phyloP scores from a whole-genome alignment of 768 basidiomycete species.

The Multifurca ochricompacta region DNA sequence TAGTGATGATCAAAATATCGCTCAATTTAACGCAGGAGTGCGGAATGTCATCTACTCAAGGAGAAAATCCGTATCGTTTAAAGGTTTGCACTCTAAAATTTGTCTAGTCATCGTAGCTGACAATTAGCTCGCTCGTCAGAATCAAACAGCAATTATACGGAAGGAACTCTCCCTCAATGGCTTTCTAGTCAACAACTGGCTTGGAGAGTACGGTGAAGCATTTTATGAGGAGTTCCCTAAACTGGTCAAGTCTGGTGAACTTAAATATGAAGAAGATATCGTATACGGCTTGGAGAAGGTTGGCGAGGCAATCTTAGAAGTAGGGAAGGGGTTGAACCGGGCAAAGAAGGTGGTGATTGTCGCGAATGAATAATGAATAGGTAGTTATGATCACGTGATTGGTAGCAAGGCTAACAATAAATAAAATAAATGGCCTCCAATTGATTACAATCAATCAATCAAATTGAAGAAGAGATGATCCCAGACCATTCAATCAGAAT shows the following conservation, averaged over 20 bases:
- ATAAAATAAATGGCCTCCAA: not conserved
- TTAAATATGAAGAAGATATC: slow-evolving; percentile 27
- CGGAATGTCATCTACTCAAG: slow-evolving; percentile 27
- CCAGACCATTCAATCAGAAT: slow-evolving; percentile 77
- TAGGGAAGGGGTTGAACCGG: slow-evolving; percentile 25
- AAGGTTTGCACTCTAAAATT: slow-evolving; percentile 9
- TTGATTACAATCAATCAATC: not conserved
- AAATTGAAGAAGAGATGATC: slow-evolving; percentile 23
- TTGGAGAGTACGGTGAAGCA: slow-evolving; percentile 23
- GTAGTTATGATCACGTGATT: no score
- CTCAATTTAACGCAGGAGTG: slow-evolving; percentile 24
- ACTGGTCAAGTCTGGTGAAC: slow-evolving; percentile 25
- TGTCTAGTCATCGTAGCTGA: not conserved
- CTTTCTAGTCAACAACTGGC: slow-evolving; percentile 26
- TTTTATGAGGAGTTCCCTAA: slow-evolving; percentile 28
- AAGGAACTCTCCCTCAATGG: slow-evolving; percentile 27
- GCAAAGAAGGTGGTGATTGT: slow-evolving; percentile 28
- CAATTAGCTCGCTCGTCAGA: not conserved
- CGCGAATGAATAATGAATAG: no score
- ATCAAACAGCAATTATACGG: slow-evolving; percentile 1
- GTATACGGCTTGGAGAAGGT: slow-evolving; percentile 24
- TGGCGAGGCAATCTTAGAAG: slow-evolving; percentile 24
- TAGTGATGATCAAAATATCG: not conserved
- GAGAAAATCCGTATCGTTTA: slow-evolving; percentile 18
- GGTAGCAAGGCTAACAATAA: no score